Evolutionary conservation across 305 asterid species (phyloP), one percentile per base, ranked within the genome.

Genomic region (Fraxinus floribunda): DNA sequence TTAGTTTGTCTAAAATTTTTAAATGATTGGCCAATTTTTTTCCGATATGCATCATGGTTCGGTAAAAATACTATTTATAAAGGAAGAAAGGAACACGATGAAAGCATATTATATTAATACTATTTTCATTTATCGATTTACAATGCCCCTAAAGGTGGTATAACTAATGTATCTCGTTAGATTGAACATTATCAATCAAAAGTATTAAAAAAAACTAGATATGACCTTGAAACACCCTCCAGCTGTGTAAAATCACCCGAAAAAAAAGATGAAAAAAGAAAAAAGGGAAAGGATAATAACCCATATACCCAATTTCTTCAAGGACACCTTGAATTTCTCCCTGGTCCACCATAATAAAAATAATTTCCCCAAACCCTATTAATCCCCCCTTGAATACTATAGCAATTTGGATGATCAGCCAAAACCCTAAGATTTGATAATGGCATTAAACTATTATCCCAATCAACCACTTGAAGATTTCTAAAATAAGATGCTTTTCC

Each of bases 311-410:
- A 24, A 68, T 80, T 30, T 34, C 5, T 78, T 90, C 79, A 93
- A 83, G 97, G 91, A 83, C 97, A 95, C 75, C 90, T 90, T 64
- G 95, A 57, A 85, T 92, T 95, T 90, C 90, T 91, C 11, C 98
- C 98, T 1, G 98, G 98, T 5, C 98, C 98, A 86, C 98, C 98
- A 84, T 95, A 94, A 9, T 95, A 95, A 88, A 95, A 93, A 84
- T 95, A 95, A 89, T 89, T 94, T 0, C 98, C 98, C 98, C 98
- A 95, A 78, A 90, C 98, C 10, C 85, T 86, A 81, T 95, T 95
- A 80, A 88, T 70, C 13, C 98, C 98, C 3, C 95, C 98, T 89
- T 88, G 91, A 81, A 95, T 91, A 79, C 92, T 94, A 55, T 95
- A 95, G 83, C 98, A 95, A 83, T 88, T 91, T 3, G 98, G 89